Percentiles rank a stretch among this genome's conserved stretches.
phyloP scores from a whole-genome alignment of 108 stramenopile species.

The Fragilariopsis cylindrus region DNA sequence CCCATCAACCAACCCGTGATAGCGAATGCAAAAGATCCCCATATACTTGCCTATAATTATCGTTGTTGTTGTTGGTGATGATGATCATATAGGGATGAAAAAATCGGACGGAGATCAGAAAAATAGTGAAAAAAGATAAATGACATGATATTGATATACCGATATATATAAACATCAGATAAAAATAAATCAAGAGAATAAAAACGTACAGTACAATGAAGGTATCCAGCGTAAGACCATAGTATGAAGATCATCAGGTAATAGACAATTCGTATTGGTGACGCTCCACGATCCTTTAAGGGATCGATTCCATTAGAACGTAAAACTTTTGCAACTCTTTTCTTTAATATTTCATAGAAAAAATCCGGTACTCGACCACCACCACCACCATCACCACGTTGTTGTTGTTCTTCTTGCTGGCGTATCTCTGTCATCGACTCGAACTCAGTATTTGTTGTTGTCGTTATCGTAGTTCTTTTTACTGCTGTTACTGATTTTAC shows the following conservation, averaged over 20 bases:
- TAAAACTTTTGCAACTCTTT: constrained; percentile 29
- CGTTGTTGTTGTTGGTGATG: background rate
- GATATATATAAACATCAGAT: background rate
- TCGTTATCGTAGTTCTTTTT: background rate
- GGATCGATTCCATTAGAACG: constrained; percentile 45
- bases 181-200: background rate
- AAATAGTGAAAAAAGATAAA: background rate
- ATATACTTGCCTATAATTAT: constrained; percentile 29
- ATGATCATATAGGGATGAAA: background rate
- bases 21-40: constrained; percentile 51
- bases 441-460: too few species aligned
- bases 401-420: background rate
- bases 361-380: constrained; percentile 21
- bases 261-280: constrained; percentile 26
- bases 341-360: constrained; percentile 51
- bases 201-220: constrained; percentile 41
- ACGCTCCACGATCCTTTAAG: constrained; percentile 38
- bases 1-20: constrained; percentile 64
- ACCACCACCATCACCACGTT: background rate
- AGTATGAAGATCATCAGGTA: constrained; percentile 28
- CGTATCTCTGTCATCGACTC: background rate
- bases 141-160: background rate
- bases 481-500: background rate
- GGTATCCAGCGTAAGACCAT: constrained; percentile 22
- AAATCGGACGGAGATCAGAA: background rate